phyloP scores from a whole-genome alignment of 805 yeast genomes.

The Candida odintsovae region DNA sequence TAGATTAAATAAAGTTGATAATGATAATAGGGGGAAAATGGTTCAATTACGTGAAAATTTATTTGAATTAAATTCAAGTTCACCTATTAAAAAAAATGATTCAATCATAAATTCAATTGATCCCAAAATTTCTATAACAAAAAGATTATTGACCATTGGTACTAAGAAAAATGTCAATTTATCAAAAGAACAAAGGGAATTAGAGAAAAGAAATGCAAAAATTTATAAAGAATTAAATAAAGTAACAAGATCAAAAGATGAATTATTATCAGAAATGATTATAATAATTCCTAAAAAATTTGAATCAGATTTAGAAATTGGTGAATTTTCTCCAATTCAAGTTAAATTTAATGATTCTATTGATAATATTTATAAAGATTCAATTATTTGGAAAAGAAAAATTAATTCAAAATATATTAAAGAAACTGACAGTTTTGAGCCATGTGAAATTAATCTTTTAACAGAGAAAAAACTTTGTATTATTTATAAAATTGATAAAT shows the following conservation, averaged over 20 bases:
- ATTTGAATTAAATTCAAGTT: too few relatives aligned
- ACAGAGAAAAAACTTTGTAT: slow-evolving; percentile 41
- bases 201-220: slow-evolving; percentile 9
- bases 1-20: neutral
- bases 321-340: slow-evolving; percentile 31
- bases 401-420: slow-evolving; percentile 44
- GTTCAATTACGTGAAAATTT: too few relatives aligned
- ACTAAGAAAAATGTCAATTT: too few relatives aligned
- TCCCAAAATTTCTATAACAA: too few relatives aligned
- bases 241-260: slow-evolving; percentile 39
- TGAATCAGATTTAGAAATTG: slow-evolving; percentile 13
- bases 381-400: slow-evolving; percentile 45
- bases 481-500: slow-evolving; percentile 40
- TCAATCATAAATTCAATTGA: too few relatives aligned
- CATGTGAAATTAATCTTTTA: slow-evolving; percentile 35
- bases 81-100: too few relatives aligned
- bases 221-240: slow-evolving; percentile 32
- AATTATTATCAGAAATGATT: slow-evolving; percentile 44
- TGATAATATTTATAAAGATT: neutral
- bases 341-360: slow-evolving; percentile 9
- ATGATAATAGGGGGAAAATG: neutral
- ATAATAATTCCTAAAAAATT: slow-evolving; percentile 35
- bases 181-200: slow-evolving; percentile 4
- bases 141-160: too few relatives aligned
- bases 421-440: slow-evolving; percentile 47